Percentiles rank a stretch among this genome's conserved stretches.
Conservation (phyloP, 352 stramenopile species). For the Globisporangium parvum region DNA sequence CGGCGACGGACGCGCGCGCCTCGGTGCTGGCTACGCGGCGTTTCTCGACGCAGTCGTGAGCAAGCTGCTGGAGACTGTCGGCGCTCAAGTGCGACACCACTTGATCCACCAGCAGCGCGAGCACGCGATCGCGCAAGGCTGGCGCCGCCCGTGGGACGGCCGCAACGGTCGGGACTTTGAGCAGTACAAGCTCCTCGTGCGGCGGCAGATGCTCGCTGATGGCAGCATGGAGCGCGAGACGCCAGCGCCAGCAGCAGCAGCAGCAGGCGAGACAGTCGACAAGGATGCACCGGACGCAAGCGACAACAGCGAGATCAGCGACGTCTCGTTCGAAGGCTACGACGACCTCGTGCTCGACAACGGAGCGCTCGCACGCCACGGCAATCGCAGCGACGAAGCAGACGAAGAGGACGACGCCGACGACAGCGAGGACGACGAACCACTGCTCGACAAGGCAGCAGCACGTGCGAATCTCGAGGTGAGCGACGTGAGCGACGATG, state of each 20-base stretch:
- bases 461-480: constrained; percentile 33
- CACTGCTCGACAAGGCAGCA: constrained; percentile 9
- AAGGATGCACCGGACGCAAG: constrained; percentile 14
- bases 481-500: constrained; percentile 42
- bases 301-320: constrained; percentile 75
- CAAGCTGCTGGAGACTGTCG: constrained; percentile 44
- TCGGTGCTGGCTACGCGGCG: constrained; percentile 41
- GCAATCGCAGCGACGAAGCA: background rate
- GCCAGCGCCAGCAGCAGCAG: background rate
- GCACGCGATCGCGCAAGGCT: constrained; percentile 48
- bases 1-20: constrained; percentile 28
- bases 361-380: background rate
- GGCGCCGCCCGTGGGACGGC: constrained; percentile 62
- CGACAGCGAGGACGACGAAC: constrained; percentile 15
- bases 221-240: constrained; percentile 19
- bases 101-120: constrained; percentile 58
- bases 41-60: constrained; percentile 61
- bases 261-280: constrained; percentile 3
- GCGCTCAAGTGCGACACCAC: constrained; percentile 39
- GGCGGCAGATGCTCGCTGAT: constrained; percentile 30
- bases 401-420: constrained; percentile 26
- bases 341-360: constrained; percentile 39
- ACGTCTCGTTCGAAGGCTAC: constrained; percentile 65
- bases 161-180: constrained; percentile 53
- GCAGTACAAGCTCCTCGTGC: constrained; percentile 43